Evolutionary conservation across 164 flowering plant species (phyloP).

Genomic region (Nymphaea colorata): DNA sequence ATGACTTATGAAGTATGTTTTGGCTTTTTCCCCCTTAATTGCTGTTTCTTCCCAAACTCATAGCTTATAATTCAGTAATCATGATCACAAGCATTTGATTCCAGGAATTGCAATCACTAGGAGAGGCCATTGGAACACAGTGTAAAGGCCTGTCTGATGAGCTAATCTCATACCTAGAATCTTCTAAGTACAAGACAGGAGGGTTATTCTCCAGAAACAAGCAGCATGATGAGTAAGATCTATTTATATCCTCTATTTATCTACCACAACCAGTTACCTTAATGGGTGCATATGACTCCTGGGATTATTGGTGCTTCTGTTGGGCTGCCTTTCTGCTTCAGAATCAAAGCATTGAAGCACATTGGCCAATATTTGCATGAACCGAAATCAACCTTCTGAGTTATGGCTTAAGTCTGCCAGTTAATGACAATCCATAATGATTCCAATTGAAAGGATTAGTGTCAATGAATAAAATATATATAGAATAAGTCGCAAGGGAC

Average conservation of each 20-base stretch:
- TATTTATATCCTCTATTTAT: neutral
- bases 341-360: neutral
- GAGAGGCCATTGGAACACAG: conserved; percentile 26
- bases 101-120: conserved; percentile 30
- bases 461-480: too few species aligned
- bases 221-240: conserved; percentile 26
- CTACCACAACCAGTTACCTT: neutral
- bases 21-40: neutral
- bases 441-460: too few species aligned
- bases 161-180: conserved; percentile 23
- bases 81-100: too few species aligned
- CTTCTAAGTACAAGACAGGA: conserved; percentile 22
- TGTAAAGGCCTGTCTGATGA: conserved; percentile 32
- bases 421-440: too few species aligned
- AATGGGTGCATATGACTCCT: neutral
- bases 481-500: too few species aligned
- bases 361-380: too few species aligned
- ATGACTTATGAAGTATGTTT: conserved; percentile 28
- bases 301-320: neutral
- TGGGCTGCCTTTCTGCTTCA: neutral
- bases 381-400: too few species aligned
- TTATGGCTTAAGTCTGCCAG: too few species aligned
- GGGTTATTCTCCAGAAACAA: conserved; percentile 26
- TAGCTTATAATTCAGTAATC: neutral
- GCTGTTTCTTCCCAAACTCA: neutral